These are phyloP conservation scores for Xerocomellus amylosporus DNA, from an alignment of 768 basidiomycete genomes.

Conservation along the genomic window DNA sequence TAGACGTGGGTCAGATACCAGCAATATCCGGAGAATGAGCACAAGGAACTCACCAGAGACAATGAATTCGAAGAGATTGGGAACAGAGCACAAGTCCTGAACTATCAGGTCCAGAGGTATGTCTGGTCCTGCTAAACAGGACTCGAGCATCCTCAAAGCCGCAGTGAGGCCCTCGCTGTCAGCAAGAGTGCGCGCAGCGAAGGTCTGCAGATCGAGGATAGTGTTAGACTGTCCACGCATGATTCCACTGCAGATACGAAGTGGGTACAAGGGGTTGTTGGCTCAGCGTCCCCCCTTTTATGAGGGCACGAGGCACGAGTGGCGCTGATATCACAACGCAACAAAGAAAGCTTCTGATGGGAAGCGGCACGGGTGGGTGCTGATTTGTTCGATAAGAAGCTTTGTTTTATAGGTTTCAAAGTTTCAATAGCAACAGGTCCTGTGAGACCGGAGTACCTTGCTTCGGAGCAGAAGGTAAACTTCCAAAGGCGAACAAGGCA, in stretches of 20 bases:
- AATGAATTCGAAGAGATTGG: constrained; percentile 30
- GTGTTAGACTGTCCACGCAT: constrained; percentile 1
- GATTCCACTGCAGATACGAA: background rate
- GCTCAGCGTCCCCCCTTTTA: background rate
- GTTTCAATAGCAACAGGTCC: background rate
- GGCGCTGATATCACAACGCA: background rate
- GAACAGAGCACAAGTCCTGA: constrained; percentile 27
- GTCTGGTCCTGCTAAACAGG: constrained; percentile 27
- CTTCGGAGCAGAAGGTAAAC: background rate
- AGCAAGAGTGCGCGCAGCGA: constrained; percentile 19
- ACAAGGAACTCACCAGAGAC: constrained; percentile 24
- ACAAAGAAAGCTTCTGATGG: constrained; percentile 3
- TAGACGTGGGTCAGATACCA: constrained; percentile 2
- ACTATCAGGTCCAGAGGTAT: constrained; percentile 21
- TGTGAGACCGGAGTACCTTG: background rate
- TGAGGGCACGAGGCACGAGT: background rate
- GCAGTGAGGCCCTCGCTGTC: constrained; percentile 16
- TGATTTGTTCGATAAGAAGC: background rate
- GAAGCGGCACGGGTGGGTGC: background rate
- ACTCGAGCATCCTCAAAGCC: constrained; percentile 16
- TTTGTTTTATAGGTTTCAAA: background rate
- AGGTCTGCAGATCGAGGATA: constrained; percentile 15
- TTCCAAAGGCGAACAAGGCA: background rate
- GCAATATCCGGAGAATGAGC: background rate
- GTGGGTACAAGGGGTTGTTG: background rate